Evolutionary conservation across 2,329 filamentous ascomycete genomes (phyloP).

Genomic region (Phoma sp.): DNA sequence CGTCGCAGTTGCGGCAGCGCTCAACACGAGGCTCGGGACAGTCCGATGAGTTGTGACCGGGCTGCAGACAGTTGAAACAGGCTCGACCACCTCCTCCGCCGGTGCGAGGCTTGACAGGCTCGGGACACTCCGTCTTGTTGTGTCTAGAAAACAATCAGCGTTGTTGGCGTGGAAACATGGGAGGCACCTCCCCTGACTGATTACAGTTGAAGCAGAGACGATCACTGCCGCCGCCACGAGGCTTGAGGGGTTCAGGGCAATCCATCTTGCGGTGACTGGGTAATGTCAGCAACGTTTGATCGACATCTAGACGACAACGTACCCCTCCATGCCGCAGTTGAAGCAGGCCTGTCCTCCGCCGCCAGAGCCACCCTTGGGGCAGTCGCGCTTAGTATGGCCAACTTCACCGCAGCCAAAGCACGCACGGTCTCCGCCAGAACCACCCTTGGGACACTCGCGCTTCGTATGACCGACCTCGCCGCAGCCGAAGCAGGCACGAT

Average conservation of each 20-base stretch:
- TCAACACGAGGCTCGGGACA: conserved; percentile 39
- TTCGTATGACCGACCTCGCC: conserved; percentile 34
- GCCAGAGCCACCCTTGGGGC: conserved; percentile 20
- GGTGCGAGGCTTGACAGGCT: conserved; percentile 23
- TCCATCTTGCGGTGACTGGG: conserved; percentile 31
- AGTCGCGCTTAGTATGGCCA: conserved; percentile 39
- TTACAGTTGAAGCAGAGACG: conserved; percentile 33
- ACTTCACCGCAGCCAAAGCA: conserved; percentile 35
- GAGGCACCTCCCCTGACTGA: conserved; percentile 22
- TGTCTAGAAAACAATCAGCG: conserved; percentile 22
- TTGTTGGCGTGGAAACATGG: neutral
- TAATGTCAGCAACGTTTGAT: neutral
- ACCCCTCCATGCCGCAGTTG: conserved; percentile 40
- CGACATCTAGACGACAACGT: neutral
- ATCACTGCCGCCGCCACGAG: conserved; percentile 22
- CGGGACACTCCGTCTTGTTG: conserved; percentile 34
- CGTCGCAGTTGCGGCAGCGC: conserved; percentile 67
- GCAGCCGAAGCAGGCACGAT: conserved; percentile 34
- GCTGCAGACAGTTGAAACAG: conserved; percentile 38
- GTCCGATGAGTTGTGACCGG: conserved; percentile 35
- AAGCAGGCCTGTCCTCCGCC: conserved; percentile 32
- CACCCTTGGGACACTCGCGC: conserved; percentile 30
- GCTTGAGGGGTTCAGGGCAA: conserved; percentile 30
- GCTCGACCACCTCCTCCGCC: conserved; percentile 24
- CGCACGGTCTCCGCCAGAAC: conserved; percentile 19